phyloP scores from a whole-genome alignment of 208 protist genomes.

The Leishmania braziliensis region DNA sequence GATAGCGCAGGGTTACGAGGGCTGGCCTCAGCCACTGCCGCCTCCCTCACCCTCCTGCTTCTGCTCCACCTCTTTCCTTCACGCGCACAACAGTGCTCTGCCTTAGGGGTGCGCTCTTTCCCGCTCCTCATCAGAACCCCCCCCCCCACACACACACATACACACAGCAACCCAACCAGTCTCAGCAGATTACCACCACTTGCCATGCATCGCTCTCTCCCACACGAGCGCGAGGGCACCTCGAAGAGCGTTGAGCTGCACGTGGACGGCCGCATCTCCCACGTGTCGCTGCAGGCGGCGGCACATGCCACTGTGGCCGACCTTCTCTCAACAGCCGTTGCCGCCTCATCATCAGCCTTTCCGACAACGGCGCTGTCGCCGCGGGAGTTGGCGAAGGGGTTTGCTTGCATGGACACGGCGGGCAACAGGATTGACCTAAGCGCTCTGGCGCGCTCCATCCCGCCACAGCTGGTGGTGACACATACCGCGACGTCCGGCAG shows the following conservation, averaged over 20 bases:
- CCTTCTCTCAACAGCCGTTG: constrained; percentile 27
- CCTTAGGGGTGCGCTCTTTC: neutral
- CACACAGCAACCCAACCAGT: neutral
- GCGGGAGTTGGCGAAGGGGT: constrained; percentile 13
- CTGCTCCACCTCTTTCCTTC: neutral
- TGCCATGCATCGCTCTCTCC: neutral
- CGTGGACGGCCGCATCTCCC: constrained; percentile 20
- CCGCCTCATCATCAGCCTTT: constrained; percentile 4
- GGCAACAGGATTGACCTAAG: constrained; percentile 14
- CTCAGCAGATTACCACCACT: neutral
- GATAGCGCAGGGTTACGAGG: neutral
- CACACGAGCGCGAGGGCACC: constrained; percentile 14
- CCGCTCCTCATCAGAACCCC: neutral
- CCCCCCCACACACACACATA: neutral
- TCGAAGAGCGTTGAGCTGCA: constrained; percentile 31
- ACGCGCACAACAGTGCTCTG: neutral
- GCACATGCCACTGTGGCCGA: constrained; percentile 33
- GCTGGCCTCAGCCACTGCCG: neutral
- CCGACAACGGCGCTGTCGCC: constrained; percentile 3
- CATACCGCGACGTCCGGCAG: neutral
- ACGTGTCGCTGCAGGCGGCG: constrained; percentile 31
- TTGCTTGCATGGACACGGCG: constrained; percentile 20
- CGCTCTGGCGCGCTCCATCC: constrained; percentile 9
- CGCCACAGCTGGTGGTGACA: constrained; percentile 13
- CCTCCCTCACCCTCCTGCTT: neutral